These are phyloP conservation scores for Solanum aculeatissimum DNA, from an alignment of 305 asterid species.

Conservation along the genomic window DNA sequence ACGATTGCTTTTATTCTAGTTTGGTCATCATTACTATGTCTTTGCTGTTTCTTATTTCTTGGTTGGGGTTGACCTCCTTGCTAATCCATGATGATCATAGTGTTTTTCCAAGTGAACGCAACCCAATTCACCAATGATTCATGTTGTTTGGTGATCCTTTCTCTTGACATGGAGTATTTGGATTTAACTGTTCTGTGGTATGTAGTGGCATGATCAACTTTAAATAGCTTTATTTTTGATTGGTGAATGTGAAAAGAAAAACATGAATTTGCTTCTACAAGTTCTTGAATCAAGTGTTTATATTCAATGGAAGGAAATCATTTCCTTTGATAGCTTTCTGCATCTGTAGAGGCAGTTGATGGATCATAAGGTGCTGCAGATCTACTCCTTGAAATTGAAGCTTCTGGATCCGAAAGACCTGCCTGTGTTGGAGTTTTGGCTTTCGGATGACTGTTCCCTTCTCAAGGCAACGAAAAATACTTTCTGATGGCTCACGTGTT, in stretches of 20 bases:
- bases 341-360: background rate
- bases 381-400: background rate
- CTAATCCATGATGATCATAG: background rate
- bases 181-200: background rate
- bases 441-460: background rate
- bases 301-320: background rate
- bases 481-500: background rate
- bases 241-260: background rate
- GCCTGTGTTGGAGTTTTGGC: background rate
- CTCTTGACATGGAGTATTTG: background rate
- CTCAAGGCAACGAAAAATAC: background rate
- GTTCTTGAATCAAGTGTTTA: background rate
- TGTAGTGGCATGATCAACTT: background rate
- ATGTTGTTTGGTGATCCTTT: background rate
- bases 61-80: background rate
- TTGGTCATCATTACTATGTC: constrained; percentile 2
- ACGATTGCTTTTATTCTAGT: constrained; percentile 4
- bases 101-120: background rate
- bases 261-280: background rate
- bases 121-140: background rate
- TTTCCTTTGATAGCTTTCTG: background rate
- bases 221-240: background rate
- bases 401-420: background rate
- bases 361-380: background rate
- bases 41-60: background rate